These are phyloP conservation scores for Saccharata proteae DNA, from an alignment of 2,329 filamentous ascomycete genomes.

Conservation along the genomic window DNA sequence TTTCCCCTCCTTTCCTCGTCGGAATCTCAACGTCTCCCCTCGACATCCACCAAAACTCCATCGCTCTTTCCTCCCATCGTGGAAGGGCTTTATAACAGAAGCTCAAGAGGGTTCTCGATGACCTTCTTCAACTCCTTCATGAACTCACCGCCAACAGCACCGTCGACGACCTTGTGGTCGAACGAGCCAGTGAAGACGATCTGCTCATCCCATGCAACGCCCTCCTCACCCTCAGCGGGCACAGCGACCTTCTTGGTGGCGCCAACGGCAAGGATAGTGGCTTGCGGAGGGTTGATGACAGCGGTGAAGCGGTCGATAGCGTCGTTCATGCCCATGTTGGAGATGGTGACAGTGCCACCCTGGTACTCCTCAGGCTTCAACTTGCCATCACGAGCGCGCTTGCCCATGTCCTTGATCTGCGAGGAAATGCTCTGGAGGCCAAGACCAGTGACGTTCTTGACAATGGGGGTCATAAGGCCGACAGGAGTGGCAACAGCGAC, in stretches of 20 bases:
- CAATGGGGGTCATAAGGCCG: constrained; percentile 94
- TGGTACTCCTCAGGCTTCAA: constrained; percentile 99
- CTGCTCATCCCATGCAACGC: constrained; percentile 88
- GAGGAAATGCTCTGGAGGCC: constrained; percentile 81
- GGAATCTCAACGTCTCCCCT: no score
- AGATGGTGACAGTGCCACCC: constrained; percentile 97
- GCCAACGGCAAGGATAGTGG: constrained; percentile 87
- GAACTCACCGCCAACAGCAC: constrained; percentile 92
- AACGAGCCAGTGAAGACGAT: constrained; percentile 92
- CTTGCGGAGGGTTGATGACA: constrained; percentile 97
- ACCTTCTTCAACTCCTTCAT: constrained; percentile 95
- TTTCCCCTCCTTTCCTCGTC: no score
- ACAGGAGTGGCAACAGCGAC: constrained; percentile 89
- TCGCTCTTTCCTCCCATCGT: no score
- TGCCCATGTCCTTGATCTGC: constrained; percentile 90
- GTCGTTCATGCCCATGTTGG: constrained; percentile 99
- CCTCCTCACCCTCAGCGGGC: constrained; percentile 61
- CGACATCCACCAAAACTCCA: no score
- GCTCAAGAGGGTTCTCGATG: constrained; percentile 90
- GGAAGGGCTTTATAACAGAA: constrained; percentile 80
- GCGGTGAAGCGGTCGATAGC: constrained; percentile 96
- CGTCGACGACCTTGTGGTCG: constrained; percentile 98
- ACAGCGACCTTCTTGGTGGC: constrained; percentile 92
- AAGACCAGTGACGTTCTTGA: constrained; percentile 74
- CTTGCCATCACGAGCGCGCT: constrained; percentile 92